Percentiles rank a stretch among this genome's conserved stretches.
phyloP scores from a whole-genome alignment of 108 stramenopile genomes.

The Fragilaria radians region DNA sequence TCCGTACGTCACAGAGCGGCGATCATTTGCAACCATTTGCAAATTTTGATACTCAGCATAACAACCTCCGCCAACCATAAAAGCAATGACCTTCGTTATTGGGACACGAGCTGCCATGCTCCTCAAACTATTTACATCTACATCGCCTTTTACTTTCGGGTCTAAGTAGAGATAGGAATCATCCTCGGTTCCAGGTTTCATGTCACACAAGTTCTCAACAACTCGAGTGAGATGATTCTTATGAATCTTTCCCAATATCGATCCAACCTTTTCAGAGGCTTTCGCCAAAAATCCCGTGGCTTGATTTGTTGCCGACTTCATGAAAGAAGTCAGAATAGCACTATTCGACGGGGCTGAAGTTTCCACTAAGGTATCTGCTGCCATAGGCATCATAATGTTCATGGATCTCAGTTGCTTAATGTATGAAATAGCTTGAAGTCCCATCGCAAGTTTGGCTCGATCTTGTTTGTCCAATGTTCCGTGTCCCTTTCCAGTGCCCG shows the following conservation, averaged over 20 bases:
- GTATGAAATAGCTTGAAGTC: conserved; percentile 67
- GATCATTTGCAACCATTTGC: conserved; percentile 80
- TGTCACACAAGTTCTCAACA: conserved; percentile 89
- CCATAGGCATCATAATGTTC: conserved; percentile 76
- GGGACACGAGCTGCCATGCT: conserved; percentile 57
- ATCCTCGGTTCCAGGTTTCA: conserved; percentile 87
- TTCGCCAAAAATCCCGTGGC: conserved; percentile 91
- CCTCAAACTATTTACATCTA: conserved; percentile 61
- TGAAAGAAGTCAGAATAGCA: conserved; percentile 71
- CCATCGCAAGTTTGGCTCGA: conserved; percentile 35
- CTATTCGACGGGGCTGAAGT: conserved; percentile 36
- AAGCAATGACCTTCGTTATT: conserved; percentile 85
- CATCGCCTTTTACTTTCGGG: conserved; percentile 88
- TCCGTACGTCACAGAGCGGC: conserved; percentile 85
- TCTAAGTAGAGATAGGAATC: conserved; percentile 92
- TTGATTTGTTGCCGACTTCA: conserved; percentile 83
- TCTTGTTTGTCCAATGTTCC: conserved; percentile 58
- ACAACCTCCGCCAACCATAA: conserved; percentile 95
- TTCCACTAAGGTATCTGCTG: conserved; percentile 40
- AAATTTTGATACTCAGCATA: conserved; percentile 97
- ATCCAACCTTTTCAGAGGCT: conserved; percentile 85
- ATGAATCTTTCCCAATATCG: conserved; percentile 84
- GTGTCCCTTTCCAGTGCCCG: conserved; percentile 22
- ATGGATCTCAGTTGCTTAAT: conserved; percentile 82
- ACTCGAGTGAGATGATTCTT: conserved; percentile 86